phyloP scores from a whole-genome alignment of 106 monocot genomes.

The Acanthochlamys bracteata region DNA sequence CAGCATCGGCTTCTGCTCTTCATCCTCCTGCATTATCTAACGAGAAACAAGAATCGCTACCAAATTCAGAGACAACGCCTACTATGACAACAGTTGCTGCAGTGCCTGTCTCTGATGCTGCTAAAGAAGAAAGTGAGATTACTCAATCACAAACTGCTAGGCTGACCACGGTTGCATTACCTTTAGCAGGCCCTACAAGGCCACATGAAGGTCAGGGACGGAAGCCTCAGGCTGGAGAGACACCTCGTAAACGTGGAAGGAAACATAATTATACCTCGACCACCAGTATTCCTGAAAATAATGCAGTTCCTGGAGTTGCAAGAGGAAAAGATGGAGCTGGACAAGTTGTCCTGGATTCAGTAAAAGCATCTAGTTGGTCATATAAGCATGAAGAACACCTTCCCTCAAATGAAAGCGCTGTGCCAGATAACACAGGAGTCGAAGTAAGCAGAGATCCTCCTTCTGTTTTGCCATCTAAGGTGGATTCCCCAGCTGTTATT shows the following conservation, averaged over 20 bases:
- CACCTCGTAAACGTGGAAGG: constrained; percentile 40
- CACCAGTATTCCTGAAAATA: constrained; percentile 15
- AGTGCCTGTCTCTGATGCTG: constrained; percentile 3
- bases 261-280: constrained; percentile 28
- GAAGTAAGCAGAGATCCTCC: neutral
- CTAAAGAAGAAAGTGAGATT: constrained; percentile 7
- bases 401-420: constrained; percentile 5
- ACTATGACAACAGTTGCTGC: neutral
- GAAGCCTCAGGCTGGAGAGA: constrained; percentile 39
- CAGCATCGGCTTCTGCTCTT: constrained; percentile 1
- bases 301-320: constrained; percentile 5
- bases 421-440: constrained; percentile 7
- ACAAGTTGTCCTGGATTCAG: constrained; percentile 9
- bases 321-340: constrained; percentile 8
- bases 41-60: constrained; percentile 17
- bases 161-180: constrained; percentile 7
- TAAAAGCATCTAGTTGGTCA: constrained; percentile 10
- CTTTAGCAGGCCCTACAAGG: neutral
- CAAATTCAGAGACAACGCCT: constrained; percentile 13
- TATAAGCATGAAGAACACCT: constrained; percentile 3
- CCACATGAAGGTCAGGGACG: constrained; percentile 27
- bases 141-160: neutral
- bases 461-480: neutral
- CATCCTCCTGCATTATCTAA: constrained; percentile 12
- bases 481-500: neutral